These are phyloP conservation scores for Malbranchea zuffiana DNA, from an alignment of 2,329 filamentous ascomycete species.

Conservation along the genomic window DNA sequence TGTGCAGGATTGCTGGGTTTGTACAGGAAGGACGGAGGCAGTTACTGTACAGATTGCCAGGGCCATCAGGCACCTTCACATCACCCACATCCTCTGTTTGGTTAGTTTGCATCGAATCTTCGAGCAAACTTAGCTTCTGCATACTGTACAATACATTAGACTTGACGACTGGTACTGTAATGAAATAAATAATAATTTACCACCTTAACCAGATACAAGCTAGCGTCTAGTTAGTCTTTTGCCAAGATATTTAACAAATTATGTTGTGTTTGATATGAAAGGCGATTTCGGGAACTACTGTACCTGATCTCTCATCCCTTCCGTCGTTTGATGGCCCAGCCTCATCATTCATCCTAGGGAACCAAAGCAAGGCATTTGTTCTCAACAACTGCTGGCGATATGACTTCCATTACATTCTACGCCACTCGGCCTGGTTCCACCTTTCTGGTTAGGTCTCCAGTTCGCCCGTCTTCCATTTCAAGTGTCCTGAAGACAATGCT, in stretches of 20 bases:
- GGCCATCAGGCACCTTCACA: background rate
- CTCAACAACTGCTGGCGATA: too few relatives aligned
- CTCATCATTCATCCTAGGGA: too few relatives aligned
- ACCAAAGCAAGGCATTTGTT: too few relatives aligned
- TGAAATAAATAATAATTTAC: constrained; percentile 4
- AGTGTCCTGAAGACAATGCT: too few relatives aligned
- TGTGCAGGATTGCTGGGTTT: constrained; percentile 2
- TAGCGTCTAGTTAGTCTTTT: constrained; percentile 6
- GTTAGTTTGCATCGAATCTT: constrained; percentile 7
- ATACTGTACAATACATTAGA: constrained; percentile 5
- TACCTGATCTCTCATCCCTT: too few relatives aligned
- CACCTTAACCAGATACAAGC: constrained; percentile 3
- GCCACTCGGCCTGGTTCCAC: too few relatives aligned
- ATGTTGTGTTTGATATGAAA: constrained; percentile 4
- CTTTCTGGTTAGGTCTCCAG: too few relatives aligned
- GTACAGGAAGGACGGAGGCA: too few relatives aligned
- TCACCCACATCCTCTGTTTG: constrained; percentile 5
- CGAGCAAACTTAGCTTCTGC: background rate
- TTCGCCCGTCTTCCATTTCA: too few relatives aligned
- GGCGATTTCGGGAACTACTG: constrained; percentile 7
- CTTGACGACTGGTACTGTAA: constrained; percentile 1
- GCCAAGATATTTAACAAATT: constrained; percentile 4
- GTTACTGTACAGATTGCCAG: constrained; percentile 3
- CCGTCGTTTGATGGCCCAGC: too few relatives aligned
- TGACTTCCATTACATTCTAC: too few relatives aligned